Base-by-base conservation (phyloP, 176 grass and related monocot genomes). In the Ananas comosus region DNA sequence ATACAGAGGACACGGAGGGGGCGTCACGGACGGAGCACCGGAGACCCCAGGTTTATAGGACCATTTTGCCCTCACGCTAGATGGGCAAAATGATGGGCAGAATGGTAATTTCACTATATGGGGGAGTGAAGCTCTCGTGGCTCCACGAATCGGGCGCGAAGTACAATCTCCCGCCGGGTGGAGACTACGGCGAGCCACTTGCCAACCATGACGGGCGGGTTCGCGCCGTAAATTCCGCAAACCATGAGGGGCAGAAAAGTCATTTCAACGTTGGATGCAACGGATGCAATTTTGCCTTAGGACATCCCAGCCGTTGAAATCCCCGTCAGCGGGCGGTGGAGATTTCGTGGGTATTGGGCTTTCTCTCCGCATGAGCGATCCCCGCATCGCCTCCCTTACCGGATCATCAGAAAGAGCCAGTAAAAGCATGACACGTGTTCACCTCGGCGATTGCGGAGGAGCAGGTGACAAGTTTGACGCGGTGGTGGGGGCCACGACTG, bases 111-210 rank as follows among this genome's bases (percentile, higher is more conserved):
- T 18, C 16, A 61, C 1, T 61, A 10, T 33, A 33, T 42, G 4
- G 5, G 21, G 7, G 2, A 27, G 56, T 22, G 56, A 10, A 22
- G 56, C 21, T 22, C 13, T 22, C 56, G 56, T 18, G 56, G 17
- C 56, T 61, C 56, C 56, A 61, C 56, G 56, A 61, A 61, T 61
- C 56, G 17, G 21, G 56, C 12, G 56, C 56, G 56, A 16, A 61
- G 17, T 21, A 18, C 56, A n/a, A 22, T 16, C 17, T 22, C 17
- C 56, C 14, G 56, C 56, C 54, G 13, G 14, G 54, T 59, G 54
- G 54, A 59, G n/a, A n/a, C 54, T 17, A 6, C 16, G 19, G n/a
- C 54, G 54, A 59, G 54, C 16, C 56, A 61, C 56, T 22, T 61
- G 56, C 14, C 13, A 9, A 61, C 56, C 21, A 10, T 18, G 16